Base-by-base conservation (phyloP, 225 moss, liverwort and hornwort genomes). In the Physcomitrellopsis africana region DNA sequence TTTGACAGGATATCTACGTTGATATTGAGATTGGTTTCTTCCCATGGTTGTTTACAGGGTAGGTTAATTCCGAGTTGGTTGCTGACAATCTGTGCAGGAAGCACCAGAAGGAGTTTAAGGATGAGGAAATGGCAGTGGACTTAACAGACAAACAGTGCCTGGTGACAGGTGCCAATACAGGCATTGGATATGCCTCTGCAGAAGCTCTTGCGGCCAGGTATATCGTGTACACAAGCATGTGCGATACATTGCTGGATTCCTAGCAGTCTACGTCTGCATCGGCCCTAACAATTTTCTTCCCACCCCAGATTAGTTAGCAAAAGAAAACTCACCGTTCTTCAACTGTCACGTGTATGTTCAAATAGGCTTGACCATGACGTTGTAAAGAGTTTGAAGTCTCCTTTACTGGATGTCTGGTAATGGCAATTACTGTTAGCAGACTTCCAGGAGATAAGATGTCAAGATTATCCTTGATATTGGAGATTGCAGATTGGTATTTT, bases 111-210 rank as follows among this genome's bases (percentile, higher is more conserved):
- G 89, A 76, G 70, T 96, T 93, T 29, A 80, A 83, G 53, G 86
- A 83, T 47, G 85, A 84, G 72, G 95, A 92, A 15, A 75, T 84
- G 65, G 65, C 81, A 18, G 86, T 82, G 80, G 90, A 96, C 63
- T 79, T 96, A 37, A 86, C 86, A 12, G 82, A 83, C 69, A 96
- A 90, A 44, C 88, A 87, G 15, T 93, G 93, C 72, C 60, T 96
- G 47, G 78, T 96, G 63, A 96, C 93, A 8, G 95, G 95, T 66
- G 88, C 32, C 32, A 37, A 37, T 37, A 37, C 32, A 37, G 32
- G 32, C 32, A 37, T 37, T 37, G 32, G 32, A 37, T 37, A 4
- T 37, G 32, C 32, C 32, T 37, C 32, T 37, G 32, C 32, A 37
- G 32, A 37, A 37, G 32, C 32, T 2, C 32, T 37, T 4, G 32